Evolutionary conservation across 176 grass and related monocot species (phyloP).

Genomic region (Phoenix dactylifera): DNA sequence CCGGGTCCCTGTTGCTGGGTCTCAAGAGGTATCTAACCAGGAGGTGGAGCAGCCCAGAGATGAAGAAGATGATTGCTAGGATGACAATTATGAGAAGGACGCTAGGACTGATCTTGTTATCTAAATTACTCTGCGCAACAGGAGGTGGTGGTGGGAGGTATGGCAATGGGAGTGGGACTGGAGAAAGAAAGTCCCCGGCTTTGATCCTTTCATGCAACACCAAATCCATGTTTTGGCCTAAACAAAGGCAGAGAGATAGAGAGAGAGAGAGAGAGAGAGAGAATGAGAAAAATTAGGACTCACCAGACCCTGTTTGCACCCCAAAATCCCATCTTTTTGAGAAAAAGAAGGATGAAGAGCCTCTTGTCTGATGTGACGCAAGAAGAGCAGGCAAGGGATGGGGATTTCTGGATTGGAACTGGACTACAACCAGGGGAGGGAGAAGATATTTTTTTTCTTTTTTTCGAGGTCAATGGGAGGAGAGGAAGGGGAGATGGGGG

Average conservation of each 20-base stretch:
- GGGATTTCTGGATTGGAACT: too few relatives aligned
- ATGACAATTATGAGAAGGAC: constrained; percentile 61
- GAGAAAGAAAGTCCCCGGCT: constrained; percentile 11
- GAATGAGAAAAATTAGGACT: not conserved
- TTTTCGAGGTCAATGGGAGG: not conserved
- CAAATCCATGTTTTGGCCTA: constrained; percentile 1
- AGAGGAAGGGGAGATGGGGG: not conserved
- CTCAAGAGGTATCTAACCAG: constrained; percentile 50
- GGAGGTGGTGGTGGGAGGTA: not conserved
- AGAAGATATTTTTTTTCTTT: not conserved
- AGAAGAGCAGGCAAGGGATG: too few relatives aligned
- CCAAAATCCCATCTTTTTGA: too few relatives aligned
- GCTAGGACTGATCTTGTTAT: constrained; percentile 67
- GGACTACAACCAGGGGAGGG: constrained; percentile 26
- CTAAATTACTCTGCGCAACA: constrained; percentile 16
- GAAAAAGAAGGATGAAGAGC: too few relatives aligned
- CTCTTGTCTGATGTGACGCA: too few relatives aligned
- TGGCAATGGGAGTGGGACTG: constrained; percentile 16
- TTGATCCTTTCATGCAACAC: constrained; percentile 6
- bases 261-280: not conserved
- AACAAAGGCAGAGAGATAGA: constrained; percentile 13
- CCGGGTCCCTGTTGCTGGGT: constrained; percentile 15
- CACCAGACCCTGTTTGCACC: too few relatives aligned
- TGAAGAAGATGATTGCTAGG: constrained; percentile 75
- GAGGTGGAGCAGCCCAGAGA: constrained; percentile 71